These are phyloP conservation scores for Boletus rubropictus DNA, from an alignment of 768 basidiomycete species.

Conservation along the genomic window DNA sequence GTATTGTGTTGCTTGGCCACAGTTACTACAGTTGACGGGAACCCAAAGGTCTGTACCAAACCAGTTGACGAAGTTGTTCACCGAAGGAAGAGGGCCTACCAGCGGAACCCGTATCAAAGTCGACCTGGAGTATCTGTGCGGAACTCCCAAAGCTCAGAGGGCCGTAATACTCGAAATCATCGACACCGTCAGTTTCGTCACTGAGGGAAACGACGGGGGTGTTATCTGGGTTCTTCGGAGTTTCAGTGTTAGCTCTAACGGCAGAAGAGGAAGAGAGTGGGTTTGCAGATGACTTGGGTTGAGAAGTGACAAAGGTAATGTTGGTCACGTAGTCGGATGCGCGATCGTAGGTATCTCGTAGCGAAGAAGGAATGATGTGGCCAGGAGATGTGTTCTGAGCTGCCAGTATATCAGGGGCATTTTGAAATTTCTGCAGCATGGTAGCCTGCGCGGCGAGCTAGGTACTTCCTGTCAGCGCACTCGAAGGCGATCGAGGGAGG, in stretches of 20 bases:
- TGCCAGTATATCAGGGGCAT: conserved; percentile 14
- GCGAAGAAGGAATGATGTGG: conserved; percentile 10
- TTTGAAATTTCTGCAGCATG: conserved; percentile 13
- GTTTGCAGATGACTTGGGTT: not conserved
- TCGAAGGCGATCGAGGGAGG: not conserved
- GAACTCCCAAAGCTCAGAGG: conserved; percentile 48
- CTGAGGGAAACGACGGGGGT: conserved; percentile 26
- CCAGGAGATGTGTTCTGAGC: conserved; percentile 3
- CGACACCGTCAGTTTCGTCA: conserved; percentile 29
- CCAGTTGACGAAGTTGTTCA: too few species aligned
- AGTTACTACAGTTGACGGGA: conserved; percentile 36
- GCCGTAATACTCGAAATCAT: conserved; percentile 46
- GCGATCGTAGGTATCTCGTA: conserved; percentile 6
- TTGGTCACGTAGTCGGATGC: conserved; percentile 19
- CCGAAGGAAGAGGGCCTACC: conserved; percentile 6
- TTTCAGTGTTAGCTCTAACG: not conserved
- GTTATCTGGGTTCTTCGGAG: not conserved
- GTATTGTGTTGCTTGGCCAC: conserved; percentile 35
- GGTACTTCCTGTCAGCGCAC: not conserved
- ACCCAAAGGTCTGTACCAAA: conserved; percentile 54
- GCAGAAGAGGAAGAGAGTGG: not conserved
- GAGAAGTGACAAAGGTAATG: conserved; percentile 1
- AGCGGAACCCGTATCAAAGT: conserved; percentile 61
- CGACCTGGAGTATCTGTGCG: conserved; percentile 45
- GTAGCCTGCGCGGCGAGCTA: conserved; percentile 16